Evolutionary conservation across 768 basidiomycete species (phyloP), one percentile per base, ranked within the genome.

Genomic region (Macrocybe gigantea): DNA sequence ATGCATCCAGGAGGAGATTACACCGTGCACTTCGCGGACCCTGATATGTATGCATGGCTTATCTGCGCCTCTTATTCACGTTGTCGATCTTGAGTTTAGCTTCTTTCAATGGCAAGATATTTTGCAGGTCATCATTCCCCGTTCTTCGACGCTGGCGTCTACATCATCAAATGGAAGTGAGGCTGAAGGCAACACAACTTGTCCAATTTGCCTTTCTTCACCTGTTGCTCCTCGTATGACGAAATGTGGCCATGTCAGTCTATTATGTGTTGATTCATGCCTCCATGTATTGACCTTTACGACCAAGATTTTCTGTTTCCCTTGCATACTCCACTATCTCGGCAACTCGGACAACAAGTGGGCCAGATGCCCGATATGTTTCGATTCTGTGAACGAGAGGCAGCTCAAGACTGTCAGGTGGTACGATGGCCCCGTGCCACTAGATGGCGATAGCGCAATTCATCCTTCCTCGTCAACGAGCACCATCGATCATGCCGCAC

Each of bases 21-120:
- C 62, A 91, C 93, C 12, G 94, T 88, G 5, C 93, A 96, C 65
- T 94, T 97, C 61, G 93, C 92, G 37, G 94, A 97, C 65, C 93
- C 96, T 33, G 96, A 99, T 66, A 94, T 98, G 88, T 88, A 65
- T 60, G 89, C 73, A 50, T 51, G 47, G 51, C 44, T 52, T 41
- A 43, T 48, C 42, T 34, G 37, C 40, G 33, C 29, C 37, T 33
- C 44, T 38, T 14, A 14, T 38, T 38, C 36, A 2, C 14, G 4
- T 4, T 10, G 32, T 15, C 35, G n/a, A 14, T 5, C 9, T 5
- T 22, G 38, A 48, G 47, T 46, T 38, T 51, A 96, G 93, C 59
- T 93, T 87, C 70, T 90, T 95, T 64, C 90, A 93, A 72, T 96
- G 93, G 93, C 80, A 88, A 12, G 92, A 97, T 66, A 88, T 99